phyloP scores from a whole-genome alignment of 2,329 filamentous ascomycete genomes.

The Cercospora sp. region DNA sequence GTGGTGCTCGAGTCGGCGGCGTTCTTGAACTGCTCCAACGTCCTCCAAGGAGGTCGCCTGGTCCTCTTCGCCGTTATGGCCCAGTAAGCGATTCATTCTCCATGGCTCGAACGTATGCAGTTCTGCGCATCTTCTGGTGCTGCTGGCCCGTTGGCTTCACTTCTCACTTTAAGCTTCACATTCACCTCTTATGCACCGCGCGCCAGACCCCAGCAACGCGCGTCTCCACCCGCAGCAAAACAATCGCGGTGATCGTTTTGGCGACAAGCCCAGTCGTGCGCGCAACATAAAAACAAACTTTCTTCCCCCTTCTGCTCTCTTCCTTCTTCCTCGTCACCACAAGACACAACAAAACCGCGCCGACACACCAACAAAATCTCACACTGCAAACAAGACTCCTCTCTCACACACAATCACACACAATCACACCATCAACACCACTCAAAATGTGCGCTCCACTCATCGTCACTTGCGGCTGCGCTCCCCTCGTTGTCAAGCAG shows the following conservation, averaged over 20 bases:
- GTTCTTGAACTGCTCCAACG: not conserved
- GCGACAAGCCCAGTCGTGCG: not conserved
- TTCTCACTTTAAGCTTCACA: not conserved
- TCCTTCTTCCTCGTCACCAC: not conserved
- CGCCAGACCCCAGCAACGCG: not conserved
- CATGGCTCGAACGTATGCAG: not conserved
- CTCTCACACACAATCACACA: not conserved
- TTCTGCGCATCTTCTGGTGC: not conserved
- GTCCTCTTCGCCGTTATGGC: not conserved
- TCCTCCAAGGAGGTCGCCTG: not conserved
- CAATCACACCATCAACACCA: not conserved
- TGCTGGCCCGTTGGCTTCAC: not conserved
- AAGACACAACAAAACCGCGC: not conserved
- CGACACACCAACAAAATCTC: not conserved
- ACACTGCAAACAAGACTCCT: not conserved
- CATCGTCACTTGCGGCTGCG: conserved; percentile 7
- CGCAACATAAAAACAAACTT: not conserved
- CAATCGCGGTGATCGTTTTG: not conserved
- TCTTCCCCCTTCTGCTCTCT: not conserved
- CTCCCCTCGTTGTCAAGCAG: not conserved
- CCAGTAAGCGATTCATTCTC: not conserved
- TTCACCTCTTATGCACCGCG: not conserved
- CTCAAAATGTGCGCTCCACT: conserved; percentile 6
- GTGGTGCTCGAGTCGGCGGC: not conserved
- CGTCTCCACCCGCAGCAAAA: not conserved